Base-by-base conservation (phyloP, 2,329 filamentous ascomycete species). In the Cryphonectria radicalis region DNA sequence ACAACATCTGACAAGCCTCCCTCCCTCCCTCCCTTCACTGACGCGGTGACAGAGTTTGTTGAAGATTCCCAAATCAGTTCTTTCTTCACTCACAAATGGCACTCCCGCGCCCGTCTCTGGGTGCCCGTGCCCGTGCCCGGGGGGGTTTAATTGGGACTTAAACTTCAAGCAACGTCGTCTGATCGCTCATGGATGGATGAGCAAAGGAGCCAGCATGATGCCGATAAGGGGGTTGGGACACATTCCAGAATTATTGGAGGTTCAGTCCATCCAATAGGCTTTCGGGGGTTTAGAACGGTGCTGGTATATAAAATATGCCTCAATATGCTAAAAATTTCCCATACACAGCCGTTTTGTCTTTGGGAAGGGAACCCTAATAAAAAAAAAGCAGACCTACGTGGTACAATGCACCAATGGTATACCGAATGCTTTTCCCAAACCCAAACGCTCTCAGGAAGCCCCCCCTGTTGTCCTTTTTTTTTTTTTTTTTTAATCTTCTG, bases 401-500 rank as follows among this genome's bases (percentile, higher is more conserved):
- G 64, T 59, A 55, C 28, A 19, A 53, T 28, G 55, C 59, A 50
- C 63, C 46, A 60, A 40, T 67, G 63, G 37, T 70, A 63, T 53
- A 72, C 57, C 64, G 63, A 37, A 73, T 73, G 72, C 72, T 73
- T 73, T 71, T 68, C 57, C 72, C 72, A 53, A 72, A 46, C 62
- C 66, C 50, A 59, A 71, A 63, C 42, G 63, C 50, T 71, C 64
- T 46, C 53, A 37, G 40, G 37, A 65, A 71, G 66, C 57, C 57
- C 69, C 50, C 50, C 67, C 28, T 50, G 50, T 68, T 46, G 66
- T 37, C 65, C 46, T 68, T 63, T 43, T 40, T 67, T 50, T 19
- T 46, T 17, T 40, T n/a, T 28, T 28, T 28, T 28, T 28, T 28
- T 28, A 28, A 28, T 2, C 28, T 28, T 28, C 28, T 28, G 28